phyloP scores from a whole-genome alignment of 768 basidiomycete genomes.

The Russula compacta region DNA sequence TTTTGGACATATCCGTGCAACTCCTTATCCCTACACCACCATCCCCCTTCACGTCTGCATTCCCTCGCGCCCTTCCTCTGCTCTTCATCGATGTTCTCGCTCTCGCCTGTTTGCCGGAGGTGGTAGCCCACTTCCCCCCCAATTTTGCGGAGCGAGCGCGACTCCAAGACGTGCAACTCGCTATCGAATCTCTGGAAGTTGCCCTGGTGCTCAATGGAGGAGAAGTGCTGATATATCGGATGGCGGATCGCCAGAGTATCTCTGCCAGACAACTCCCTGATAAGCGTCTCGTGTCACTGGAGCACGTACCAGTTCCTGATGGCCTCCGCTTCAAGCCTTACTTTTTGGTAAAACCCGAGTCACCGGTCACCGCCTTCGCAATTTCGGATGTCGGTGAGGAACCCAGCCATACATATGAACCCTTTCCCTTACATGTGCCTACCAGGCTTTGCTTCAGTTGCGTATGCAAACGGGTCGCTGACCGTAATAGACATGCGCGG shows the following conservation, averaged over 20 bases:
- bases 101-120: slow-evolving; percentile 21
- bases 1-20: slow-evolving; percentile 68
- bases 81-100: slow-evolving; percentile 45
- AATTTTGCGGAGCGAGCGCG: slow-evolving; percentile 24
- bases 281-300: slow-evolving; percentile 44
- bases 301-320: slow-evolving; percentile 35
- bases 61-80: slow-evolving; percentile 52
- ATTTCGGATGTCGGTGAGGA: slow-evolving; percentile 65
- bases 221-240: slow-evolving; percentile 45
- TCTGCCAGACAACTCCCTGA: slow-evolving; percentile 27
- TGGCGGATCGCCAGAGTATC: slow-evolving; percentile 21
- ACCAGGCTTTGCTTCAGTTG: slow-evolving; percentile 69
- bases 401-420: neutral
- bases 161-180: slow-evolving; percentile 41
- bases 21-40: slow-evolving; percentile 41
- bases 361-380: slow-evolving; percentile 45
- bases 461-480: slow-evolving; percentile 51
- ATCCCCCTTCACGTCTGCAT: slow-evolving; percentile 48
- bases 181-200: slow-evolving; percentile 49
- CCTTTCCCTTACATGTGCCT: neutral
- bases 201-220: slow-evolving; percentile 46
- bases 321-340: slow-evolving; percentile 48
- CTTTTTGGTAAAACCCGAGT: slow-evolving; percentile 45
- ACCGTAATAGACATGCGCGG: slow-evolving; percentile 67
- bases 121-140: slow-evolving; percentile 22